Conservation (phyloP, 352 stramenopile genomes). For the Phytophthora citricola region DNA sequence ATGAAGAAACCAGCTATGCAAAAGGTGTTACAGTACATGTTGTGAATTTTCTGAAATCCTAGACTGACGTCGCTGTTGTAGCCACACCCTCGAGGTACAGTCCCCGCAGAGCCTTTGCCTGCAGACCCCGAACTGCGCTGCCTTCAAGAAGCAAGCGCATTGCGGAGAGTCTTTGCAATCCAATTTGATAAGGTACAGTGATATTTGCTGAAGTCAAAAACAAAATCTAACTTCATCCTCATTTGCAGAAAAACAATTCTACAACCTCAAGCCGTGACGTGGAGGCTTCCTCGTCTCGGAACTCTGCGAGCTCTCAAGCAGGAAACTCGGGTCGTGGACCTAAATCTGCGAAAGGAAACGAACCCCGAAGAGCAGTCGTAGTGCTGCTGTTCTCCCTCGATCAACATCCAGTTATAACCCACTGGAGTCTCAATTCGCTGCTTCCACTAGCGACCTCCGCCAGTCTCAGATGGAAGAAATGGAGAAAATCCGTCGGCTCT, state of each 20-base stretch:
- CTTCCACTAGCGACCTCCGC: slow-evolving; percentile 63
- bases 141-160: slow-evolving; percentile 48
- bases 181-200: slow-evolving; percentile 23
- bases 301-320: slow-evolving; percentile 3
- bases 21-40: not conserved
- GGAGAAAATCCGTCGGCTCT: slow-evolving; percentile 68
- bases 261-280: not conserved
- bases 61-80: slow-evolving; percentile 6
- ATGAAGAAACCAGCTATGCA: slow-evolving; percentile 6
- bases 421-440: slow-evolving; percentile 5
- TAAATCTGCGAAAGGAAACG: slow-evolving; percentile 22
- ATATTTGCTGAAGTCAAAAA: not conserved
- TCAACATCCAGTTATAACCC: not conserved
- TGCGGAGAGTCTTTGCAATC: slow-evolving; percentile 37
- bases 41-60: not conserved
- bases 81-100: slow-evolving; percentile 53
- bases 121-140: slow-evolving; percentile 64
- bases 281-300: slow-evolving; percentile 17
- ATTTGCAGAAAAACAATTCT: not conserved
- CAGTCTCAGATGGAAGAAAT: slow-evolving; percentile 62
- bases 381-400: slow-evolving; percentile 3
- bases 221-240: not conserved
- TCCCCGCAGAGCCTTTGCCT: slow-evolving; percentile 49
- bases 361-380: slow-evolving; percentile 3
- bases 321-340: slow-evolving; percentile 9